Percentiles rank a stretch among this genome's conserved stretches.
Conservation (phyloP, 306 rosid genomes). For the Malus asiatica region DNA sequence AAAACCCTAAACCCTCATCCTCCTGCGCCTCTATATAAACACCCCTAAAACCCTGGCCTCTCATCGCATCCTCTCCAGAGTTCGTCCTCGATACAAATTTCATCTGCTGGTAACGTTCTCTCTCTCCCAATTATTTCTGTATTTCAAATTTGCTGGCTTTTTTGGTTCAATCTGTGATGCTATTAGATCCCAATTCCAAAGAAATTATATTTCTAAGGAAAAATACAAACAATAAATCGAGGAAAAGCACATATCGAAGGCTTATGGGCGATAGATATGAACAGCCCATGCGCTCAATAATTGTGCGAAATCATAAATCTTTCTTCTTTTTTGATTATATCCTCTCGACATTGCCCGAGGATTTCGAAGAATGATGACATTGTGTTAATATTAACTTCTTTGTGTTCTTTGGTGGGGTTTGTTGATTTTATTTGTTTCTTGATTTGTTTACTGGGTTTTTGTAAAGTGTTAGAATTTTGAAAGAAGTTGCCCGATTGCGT, state of each 20-base stretch:
- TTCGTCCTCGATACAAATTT: neutral
- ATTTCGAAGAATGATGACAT: slow-evolving; percentile 42
- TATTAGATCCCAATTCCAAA: neutral
- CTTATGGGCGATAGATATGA: slow-evolving; percentile 23
- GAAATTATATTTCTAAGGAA: neutral
- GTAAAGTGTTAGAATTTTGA: neutral
- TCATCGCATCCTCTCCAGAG: neutral
- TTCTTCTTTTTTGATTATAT: slow-evolving; percentile 5
- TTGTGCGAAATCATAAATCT: slow-evolving; percentile 55
- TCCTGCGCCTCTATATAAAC: slow-evolving; percentile 9
- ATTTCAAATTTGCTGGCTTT: neutral
- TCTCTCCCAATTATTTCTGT: neutral
- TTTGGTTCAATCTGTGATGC: neutral
- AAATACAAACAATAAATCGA: neutral
- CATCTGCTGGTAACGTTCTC: neutral
- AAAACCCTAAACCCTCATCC: slow-evolving; percentile 33
- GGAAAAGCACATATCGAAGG: slow-evolving; percentile 78
- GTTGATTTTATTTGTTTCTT: too few relatives aligned
- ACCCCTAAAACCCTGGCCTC: neutral
- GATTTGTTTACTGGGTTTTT: neutral
- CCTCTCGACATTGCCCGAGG: slow-evolving; percentile 36
- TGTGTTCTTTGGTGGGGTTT: neutral
- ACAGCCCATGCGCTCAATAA: slow-evolving; percentile 51
- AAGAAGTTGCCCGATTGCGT: neutral
- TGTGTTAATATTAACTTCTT: neutral